These are phyloP conservation scores for Coemansia umbellata DNA, from an alignment of 192 early-diverging fungal genomes.

Conservation along the genomic window DNA sequence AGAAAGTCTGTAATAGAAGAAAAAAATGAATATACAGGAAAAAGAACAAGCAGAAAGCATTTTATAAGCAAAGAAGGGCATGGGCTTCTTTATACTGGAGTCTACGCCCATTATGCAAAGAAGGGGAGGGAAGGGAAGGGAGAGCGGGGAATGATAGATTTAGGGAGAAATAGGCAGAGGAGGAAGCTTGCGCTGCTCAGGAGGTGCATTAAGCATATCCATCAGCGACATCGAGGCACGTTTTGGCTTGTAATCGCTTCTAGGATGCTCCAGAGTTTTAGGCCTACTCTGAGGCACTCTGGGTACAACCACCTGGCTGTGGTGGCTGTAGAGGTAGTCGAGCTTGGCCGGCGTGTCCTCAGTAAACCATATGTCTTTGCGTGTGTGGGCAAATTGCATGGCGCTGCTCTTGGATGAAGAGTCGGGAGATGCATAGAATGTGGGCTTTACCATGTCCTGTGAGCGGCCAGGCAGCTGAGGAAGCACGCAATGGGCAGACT, in stretches of 20 bases:
- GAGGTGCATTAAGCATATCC: slow-evolving; percentile 48
- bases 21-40: too few species aligned
- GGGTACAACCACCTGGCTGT: slow-evolving; percentile 1
- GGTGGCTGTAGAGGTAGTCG: slow-evolving; percentile 33
- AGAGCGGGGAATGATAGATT: neutral
- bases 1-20: too few species aligned
- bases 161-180: slow-evolving; percentile 29
- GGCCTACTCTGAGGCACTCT: too few species aligned
- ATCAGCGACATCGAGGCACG: slow-evolving; percentile 39
- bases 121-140: neutral
- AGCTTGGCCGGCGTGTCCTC: slow-evolving; percentile 24
- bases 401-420: neutral
- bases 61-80: neutral
- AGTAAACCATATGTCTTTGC: slow-evolving; percentile 45
- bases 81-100: neutral
- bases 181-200: slow-evolving; percentile 47
- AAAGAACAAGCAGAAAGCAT: too few species aligned
- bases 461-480: too few species aligned
- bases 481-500: neutral
- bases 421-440: neutral
- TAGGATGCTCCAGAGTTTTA: neutral
- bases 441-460: too few species aligned
- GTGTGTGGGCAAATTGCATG: slow-evolving; percentile 27
- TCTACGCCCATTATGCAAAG: slow-evolving; percentile 1
- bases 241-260: neutral